Percentiles rank a stretch among this genome's conserved stretches.
phyloP scores from a whole-genome alignment of 805 yeast species.

The Cyberlindnera xylosilytica region DNA sequence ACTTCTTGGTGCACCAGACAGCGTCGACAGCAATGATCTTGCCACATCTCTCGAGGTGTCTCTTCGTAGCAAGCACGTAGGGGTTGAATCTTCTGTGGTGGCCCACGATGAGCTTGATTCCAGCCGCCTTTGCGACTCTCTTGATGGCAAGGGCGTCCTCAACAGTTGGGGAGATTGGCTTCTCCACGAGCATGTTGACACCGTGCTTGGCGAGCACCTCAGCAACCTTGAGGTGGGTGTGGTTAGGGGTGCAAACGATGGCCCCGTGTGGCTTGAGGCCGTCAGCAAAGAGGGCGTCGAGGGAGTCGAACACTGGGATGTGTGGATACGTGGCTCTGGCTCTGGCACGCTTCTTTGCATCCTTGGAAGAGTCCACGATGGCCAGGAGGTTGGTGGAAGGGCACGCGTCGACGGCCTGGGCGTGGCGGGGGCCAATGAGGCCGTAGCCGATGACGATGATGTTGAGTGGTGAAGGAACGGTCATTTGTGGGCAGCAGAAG shows the following conservation, averaged over 20 bases:
- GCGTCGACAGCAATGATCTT: constrained; percentile 21
- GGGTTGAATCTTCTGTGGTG: constrained; percentile 25
- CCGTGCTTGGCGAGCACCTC: constrained; percentile 9
- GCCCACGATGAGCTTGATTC: constrained; percentile 18
- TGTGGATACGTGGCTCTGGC: constrained; percentile 10
- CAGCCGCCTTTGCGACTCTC: constrained; percentile 6
- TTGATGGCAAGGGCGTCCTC: constrained; percentile 17
- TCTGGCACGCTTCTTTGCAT: constrained; percentile 7
- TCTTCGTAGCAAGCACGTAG: constrained; percentile 20
- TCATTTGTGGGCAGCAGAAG: constrained; percentile 6
- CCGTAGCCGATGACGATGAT: constrained; percentile 20
- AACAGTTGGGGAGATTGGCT: constrained; percentile 18
- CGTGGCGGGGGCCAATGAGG: constrained; percentile 24
- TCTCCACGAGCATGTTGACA: constrained; percentile 19
- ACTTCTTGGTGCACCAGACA: constrained; percentile 20
- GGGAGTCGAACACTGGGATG: constrained; percentile 10
- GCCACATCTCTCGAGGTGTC: constrained; percentile 15
- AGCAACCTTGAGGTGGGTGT: constrained; percentile 15
- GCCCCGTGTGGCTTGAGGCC: constrained; percentile 18
- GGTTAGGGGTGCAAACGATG: constrained; percentile 21
- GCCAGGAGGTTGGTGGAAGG: constrained; percentile 15
- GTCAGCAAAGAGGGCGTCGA: constrained; percentile 8
- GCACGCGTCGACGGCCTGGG: constrained; percentile 16
- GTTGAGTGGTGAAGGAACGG: constrained; percentile 10
- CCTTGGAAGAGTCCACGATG: constrained; percentile 18